Conservation (phyloP, 805 yeast genomes). For the Candida sakaeoensis region DNA sequence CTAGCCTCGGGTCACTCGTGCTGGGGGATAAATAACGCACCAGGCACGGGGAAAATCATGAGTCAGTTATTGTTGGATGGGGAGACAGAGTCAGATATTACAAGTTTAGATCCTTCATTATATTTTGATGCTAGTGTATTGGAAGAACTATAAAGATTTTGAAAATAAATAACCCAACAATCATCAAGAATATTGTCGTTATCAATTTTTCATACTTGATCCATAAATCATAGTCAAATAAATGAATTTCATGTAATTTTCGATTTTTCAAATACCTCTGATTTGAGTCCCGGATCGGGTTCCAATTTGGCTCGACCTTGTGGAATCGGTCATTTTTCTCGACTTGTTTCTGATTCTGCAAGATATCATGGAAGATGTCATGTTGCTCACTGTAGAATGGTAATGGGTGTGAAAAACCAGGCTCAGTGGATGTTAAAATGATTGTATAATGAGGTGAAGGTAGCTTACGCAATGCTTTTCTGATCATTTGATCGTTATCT, state of each 20-base stretch:
- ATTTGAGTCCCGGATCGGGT: slow-evolving; percentile 24
- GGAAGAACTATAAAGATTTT: slow-evolving; percentile 8
- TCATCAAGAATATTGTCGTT: slow-evolving; percentile 31
- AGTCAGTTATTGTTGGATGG: slow-evolving; percentile 87
- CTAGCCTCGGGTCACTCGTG: slow-evolving; percentile 94
- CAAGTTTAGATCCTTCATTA: slow-evolving; percentile 78
- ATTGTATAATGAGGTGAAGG: slow-evolving; percentile 74
- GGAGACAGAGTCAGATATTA: slow-evolving; percentile 63
- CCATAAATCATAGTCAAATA: slow-evolving; percentile 45
- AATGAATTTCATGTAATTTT: slow-evolving; percentile 32
- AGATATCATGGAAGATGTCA: slow-evolving; percentile 54
- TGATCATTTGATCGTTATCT: slow-evolving; percentile 44
- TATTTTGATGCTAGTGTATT: slow-evolving; percentile 73
- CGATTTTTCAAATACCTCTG: slow-evolving; percentile 26
- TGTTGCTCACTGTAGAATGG: slow-evolving; percentile 25
- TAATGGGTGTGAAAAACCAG: slow-evolving; percentile 25
- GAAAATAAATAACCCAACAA: slow-evolving; percentile 10
- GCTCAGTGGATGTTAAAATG: slow-evolving; percentile 43
- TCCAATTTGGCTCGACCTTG: slow-evolving; percentile 26
- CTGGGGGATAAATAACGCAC: slow-evolving; percentile 98
- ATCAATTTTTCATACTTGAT: slow-evolving; percentile 49
- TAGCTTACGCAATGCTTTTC: slow-evolving; percentile 56
- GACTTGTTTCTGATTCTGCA: slow-evolving; percentile 47
- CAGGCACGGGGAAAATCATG: slow-evolving; percentile 92
- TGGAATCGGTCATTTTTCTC: slow-evolving; percentile 50